Percentiles rank a stretch among this genome's conserved stretches.
These are phyloP conservation scores for Apiospora sp. DNA, from an alignment of 2,329 filamentous ascomycete species.

Conservation along the genomic window DNA sequence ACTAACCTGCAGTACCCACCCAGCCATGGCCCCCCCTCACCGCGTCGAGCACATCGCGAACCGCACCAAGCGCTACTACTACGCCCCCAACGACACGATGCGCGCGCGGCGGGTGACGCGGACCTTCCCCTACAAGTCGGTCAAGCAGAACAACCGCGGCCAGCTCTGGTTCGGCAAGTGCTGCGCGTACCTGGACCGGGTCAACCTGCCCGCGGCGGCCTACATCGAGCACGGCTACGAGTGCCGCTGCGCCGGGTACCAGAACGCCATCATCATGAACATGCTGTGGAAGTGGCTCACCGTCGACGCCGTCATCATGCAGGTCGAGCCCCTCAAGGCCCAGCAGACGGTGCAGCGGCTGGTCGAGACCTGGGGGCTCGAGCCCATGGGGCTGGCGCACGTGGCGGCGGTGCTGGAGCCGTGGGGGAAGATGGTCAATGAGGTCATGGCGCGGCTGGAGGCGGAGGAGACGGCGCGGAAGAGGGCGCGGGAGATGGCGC, in stretches of 20 bases:
- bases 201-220: background rate
- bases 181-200: background rate
- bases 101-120: background rate
- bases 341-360: background rate
- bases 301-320: background rate
- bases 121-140: background rate
- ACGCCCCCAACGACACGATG: accelerated
- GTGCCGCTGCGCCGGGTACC: background rate
- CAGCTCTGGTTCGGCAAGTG: background rate
- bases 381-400: background rate
- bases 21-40: background rate
- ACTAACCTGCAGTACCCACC: no score
- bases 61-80: background rate
- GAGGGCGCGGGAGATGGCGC: no score
- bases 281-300: background rate
- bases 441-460: no score
- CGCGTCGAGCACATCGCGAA: background rate
- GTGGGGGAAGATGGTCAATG: no score
- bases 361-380: background rate
- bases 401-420: no score
- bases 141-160: background rate
- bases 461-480: no score
- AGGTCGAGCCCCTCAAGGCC: background rate
- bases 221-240: background rate
- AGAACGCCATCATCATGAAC: background rate